Percentiles rank a stretch among this genome's conserved stretches.
Conservation (phyloP, 495 filamentous ascomycete species). For the Glonium stellatum region DNA sequence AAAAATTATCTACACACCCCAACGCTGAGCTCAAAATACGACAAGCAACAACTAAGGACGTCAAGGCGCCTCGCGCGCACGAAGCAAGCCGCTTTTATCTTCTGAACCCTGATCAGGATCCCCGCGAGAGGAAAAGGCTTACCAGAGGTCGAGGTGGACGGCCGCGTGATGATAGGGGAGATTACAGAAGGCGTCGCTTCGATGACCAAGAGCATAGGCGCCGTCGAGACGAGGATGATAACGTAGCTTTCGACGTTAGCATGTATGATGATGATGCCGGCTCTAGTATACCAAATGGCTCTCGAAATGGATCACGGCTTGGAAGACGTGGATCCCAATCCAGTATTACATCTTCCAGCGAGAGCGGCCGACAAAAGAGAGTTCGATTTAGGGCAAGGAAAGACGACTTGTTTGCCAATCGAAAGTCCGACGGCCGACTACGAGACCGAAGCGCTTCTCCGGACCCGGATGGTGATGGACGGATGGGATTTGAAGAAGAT, state of each 20-base stretch:
- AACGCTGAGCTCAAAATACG: constrained; percentile 65
- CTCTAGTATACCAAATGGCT: not conserved
- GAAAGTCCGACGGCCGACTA: constrained; percentile 41
- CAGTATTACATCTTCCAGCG: constrained; percentile 22
- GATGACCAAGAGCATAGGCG: constrained; percentile 51
- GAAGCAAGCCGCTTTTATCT: constrained; percentile 85
- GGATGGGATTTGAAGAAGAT: constrained; percentile 43
- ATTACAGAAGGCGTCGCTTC: constrained; percentile 51
- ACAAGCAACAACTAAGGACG: constrained; percentile 65
- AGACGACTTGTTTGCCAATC: constrained; percentile 34
- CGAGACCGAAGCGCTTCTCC: constrained; percentile 71
- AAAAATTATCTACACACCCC: constrained; percentile 62
- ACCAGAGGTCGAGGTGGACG: constrained; percentile 43
- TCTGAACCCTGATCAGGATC: constrained; percentile 81
- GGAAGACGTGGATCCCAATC: not conserved
- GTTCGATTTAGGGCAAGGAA: constrained; percentile 26
- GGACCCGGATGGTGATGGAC: constrained; percentile 53
- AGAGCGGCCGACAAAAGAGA: constrained; percentile 35
- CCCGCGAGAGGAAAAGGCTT: constrained; percentile 57
- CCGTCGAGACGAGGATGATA: constrained; percentile 43
- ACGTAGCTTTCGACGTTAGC: constrained; percentile 56
- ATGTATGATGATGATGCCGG: constrained; percentile 68
- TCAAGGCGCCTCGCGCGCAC: constrained; percentile 67
- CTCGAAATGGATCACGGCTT: constrained; percentile 19
- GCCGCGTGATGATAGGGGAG: constrained; percentile 47